Evolutionary conservation across 345 rosid species (phyloP), one percentile per base, ranked within the genome.

Genomic region (Eucalyptus urophylla): DNA sequence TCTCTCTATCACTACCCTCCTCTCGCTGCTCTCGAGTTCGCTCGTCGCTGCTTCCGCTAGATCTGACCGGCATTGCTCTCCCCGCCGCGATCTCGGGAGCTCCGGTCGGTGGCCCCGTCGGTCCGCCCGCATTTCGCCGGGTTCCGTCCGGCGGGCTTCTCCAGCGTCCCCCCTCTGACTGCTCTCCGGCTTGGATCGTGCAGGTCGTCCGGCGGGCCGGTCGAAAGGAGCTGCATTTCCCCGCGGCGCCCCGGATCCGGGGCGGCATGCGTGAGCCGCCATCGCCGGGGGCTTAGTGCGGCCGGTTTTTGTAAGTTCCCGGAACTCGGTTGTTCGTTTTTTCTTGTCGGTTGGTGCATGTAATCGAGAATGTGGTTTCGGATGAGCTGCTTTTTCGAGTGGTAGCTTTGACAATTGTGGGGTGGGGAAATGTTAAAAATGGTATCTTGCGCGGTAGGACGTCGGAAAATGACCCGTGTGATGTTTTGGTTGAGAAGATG

Each of bases 211-310:
- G 16, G 86, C 56, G 45, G 72, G 80, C 87, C 87, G 44, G 87
- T 81, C 51, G 25, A 40, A 43, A 29, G 88, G 80, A 53, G 87
- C 88, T 89, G 89, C 91, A 90, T 90, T 92, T 89, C 60, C 11
- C 58, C 58, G 58, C 62, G 87, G 58, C 62, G 87, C 65, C 80
- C 21, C 60, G 54, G 93, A 92, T 93, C 93, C 89, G 49, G 54
- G 54, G 81, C 40, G 44, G 21, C 69, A 53, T 67, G 69, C 21
- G 37, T 80, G 33, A 12, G 13, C 58, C 43, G 90, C 65, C 60
- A 4, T 11, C 85, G 85, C n/a, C 58, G 17, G 17, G 19, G 53
- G 58, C 21, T 87, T 76, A 76, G 83, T 4, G 43, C 6, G 29
- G 85, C 47, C 85, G 12, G 58, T 21, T 72, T 11, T 40, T 7